These are phyloP conservation scores for Butyriboletus loyo DNA, from an alignment of 768 basidiomycete species.

Conservation along the genomic window DNA sequence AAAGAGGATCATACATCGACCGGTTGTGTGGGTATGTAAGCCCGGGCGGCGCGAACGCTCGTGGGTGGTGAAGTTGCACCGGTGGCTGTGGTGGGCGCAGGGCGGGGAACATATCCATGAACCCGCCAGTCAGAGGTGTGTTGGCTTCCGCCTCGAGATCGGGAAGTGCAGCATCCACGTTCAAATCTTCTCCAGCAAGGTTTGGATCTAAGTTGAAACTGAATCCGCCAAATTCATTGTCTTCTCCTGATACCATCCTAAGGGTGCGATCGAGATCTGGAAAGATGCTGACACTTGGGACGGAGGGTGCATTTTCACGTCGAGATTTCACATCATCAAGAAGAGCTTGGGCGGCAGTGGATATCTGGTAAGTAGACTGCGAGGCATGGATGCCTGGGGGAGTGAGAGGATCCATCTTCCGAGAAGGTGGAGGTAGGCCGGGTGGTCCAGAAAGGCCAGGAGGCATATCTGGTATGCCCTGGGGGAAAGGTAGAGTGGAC, in stretches of 20 bases:
- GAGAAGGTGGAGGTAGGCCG: slow-evolving; percentile 41
- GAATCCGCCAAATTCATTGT: slow-evolving; percentile 64
- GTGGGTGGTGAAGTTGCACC: slow-evolving; percentile 22
- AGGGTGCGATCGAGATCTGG: slow-evolving; percentile 88
- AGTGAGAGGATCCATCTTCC: slow-evolving; percentile 52
- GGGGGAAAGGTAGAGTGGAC: slow-evolving; percentile 42
- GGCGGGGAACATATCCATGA: slow-evolving; percentile 68
- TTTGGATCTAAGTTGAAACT: slow-evolving; percentile 86
- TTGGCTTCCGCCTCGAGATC: slow-evolving; percentile 47
- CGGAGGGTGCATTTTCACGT: slow-evolving; percentile 52
- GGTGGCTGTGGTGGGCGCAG: slow-evolving; percentile 39
- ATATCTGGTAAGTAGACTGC: slow-evolving; percentile 75
- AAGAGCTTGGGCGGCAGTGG: slow-evolving; percentile 77
- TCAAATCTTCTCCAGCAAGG: slow-evolving; percentile 48
- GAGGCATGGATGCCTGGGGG: slow-evolving; percentile 39
- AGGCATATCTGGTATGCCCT: slow-evolving; percentile 50
- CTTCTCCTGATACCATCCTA: slow-evolving; percentile 63
- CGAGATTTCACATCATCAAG: slow-evolving; percentile 80
- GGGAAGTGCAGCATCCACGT: slow-evolving; percentile 40
- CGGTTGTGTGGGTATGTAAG: slow-evolving; percentile 50
- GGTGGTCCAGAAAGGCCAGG: slow-evolving; percentile 64
- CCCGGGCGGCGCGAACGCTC: slow-evolving; percentile 50
- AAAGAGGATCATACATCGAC: slow-evolving; percentile 55
- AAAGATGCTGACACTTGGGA: slow-evolving; percentile 60
- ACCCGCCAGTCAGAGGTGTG: slow-evolving; percentile 62